These are phyloP conservation scores for Trichosporon sp. DNA, from an alignment of 1,284 basidiomycete genomes.

Conservation along the genomic window DNA sequence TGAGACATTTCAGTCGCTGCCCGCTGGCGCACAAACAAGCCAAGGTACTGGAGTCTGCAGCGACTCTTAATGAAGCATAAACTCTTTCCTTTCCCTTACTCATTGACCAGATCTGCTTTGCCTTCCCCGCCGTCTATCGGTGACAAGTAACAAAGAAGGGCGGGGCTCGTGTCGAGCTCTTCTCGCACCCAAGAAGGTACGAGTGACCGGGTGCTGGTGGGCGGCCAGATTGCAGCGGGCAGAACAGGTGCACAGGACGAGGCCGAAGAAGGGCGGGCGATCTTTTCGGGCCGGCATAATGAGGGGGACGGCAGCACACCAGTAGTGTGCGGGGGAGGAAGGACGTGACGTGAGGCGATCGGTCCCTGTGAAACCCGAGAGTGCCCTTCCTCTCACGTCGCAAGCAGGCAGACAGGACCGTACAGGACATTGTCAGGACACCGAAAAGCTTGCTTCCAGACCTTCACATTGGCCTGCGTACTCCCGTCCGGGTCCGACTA, in stretches of 20 bases:
- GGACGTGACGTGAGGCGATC: too few relatives aligned
- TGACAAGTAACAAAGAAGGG: too few relatives aligned
- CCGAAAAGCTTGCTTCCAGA: conserved; percentile 2
- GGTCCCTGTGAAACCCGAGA: too few relatives aligned
- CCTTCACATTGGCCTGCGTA: background rate
- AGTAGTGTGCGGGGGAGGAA: too few relatives aligned
- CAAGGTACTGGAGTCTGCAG: background rate
- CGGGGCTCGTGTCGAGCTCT: too few relatives aligned
- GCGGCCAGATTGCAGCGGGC: background rate
- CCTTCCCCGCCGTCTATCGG: too few relatives aligned
- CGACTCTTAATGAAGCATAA: background rate
- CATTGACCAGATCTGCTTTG: background rate
- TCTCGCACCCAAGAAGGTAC: too few relatives aligned
- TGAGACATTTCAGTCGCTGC: conserved; percentile 2
- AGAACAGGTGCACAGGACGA: background rate
- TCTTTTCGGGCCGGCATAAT: background rate
- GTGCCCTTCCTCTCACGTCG: too few relatives aligned
- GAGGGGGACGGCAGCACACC: too few relatives aligned
- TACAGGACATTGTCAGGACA: background rate
- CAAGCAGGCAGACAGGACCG: too few relatives aligned
- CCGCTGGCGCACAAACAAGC: background rate
- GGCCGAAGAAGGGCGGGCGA: background rate
- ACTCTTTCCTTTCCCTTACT: background rate
- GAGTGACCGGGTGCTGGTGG: too few relatives aligned
- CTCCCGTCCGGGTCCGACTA: background rate